Evolutionary conservation across 2,329 filamentous ascomycete genomes (phyloP), one percentile per base, ranked within the genome.

Genomic region (Diaporthe nobilis): DNA sequence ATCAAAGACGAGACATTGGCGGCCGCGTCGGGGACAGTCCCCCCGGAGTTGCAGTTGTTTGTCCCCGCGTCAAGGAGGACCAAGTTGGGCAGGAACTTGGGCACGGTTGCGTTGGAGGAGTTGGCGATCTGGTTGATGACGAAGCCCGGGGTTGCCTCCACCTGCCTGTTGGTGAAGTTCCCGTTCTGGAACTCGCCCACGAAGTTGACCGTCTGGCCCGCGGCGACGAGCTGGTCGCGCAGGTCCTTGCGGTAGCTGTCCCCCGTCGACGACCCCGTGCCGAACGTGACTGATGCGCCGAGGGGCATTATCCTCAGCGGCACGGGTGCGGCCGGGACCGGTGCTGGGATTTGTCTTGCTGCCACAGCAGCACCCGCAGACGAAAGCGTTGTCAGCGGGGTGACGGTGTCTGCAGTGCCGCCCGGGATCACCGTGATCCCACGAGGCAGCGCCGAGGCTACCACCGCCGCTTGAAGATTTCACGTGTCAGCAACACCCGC

Each of bases 181-280:
- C 79, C 79, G 63, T 78, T 78, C 58, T 74, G 47, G 28, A 71
- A 72, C 44, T 74, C 74, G 47, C 80, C 80, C 47, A 81, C 80
- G 47, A 78, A 77, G 72, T 79, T 78, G 61, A 80, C 79, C 7
- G 72, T 71, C 73, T 78, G 77, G 10, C 77, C 75, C 57, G 58
- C 73, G 7, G 74, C 60, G 9, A 74, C 58, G 25, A 80, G 78
- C 20, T 70, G 55, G 51, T 77, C 77, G 61, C 77, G 77, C 25
- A 81, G 79, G 74, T 78, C 65, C 57, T 77, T 76, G 75, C 79
- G 79, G 72, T 80, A 80, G 77, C 78, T 79, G 77, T 78, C 74
- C 20, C 78, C 79, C 9, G 78, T 78, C 28, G 68, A 73, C 3
- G 79, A 80, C n/a, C 78, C 79, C 13, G 76, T 75, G 22, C 79